Evolutionary conservation across 495 filamentous ascomycete species (phyloP).

Genomic region (Acidomyces sp.): DNA sequence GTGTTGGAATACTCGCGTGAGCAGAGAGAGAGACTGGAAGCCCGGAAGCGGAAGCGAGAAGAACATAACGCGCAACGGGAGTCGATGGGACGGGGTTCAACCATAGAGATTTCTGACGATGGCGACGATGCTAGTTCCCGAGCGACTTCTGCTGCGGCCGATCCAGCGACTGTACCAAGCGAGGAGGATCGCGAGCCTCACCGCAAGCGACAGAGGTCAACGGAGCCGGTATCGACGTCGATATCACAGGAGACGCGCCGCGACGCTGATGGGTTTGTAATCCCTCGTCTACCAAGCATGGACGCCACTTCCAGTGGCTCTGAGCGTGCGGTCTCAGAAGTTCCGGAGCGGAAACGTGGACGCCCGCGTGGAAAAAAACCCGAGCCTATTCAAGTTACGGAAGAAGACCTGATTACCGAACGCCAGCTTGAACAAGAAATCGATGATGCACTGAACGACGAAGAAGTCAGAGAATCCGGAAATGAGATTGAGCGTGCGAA

Average conservation of each 20-base stretch:
- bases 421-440: conserved; percentile 27
- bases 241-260: conserved; percentile 23
- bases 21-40: conserved; percentile 30
- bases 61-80: background rate
- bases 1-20: conserved; percentile 54
- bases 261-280: conserved; percentile 43
- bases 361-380: conserved; percentile 1
- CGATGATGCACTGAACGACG: conserved; percentile 8
- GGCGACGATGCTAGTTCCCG: conserved; percentile 1
- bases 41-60: conserved; percentile 16
- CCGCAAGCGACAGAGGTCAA: conserved; percentile 11
- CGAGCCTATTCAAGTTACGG: conserved; percentile 18
- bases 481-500: conserved; percentile 12
- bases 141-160: conserved; percentile 2
- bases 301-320: background rate
- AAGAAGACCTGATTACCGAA: conserved; percentile 27
- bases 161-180: background rate
- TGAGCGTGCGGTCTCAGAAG: background rate
- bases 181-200: background rate
- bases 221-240: conserved; percentile 4
- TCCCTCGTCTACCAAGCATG: conserved; percentile 31
- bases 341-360: conserved; percentile 4
- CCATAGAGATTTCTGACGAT: conserved; percentile 7
- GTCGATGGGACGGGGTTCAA: background rate
- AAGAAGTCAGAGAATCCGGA: conserved; percentile 7